phyloP scores from a whole-genome alignment of 73 alveolate species.

The Paraurostyla sp. region DNA sequence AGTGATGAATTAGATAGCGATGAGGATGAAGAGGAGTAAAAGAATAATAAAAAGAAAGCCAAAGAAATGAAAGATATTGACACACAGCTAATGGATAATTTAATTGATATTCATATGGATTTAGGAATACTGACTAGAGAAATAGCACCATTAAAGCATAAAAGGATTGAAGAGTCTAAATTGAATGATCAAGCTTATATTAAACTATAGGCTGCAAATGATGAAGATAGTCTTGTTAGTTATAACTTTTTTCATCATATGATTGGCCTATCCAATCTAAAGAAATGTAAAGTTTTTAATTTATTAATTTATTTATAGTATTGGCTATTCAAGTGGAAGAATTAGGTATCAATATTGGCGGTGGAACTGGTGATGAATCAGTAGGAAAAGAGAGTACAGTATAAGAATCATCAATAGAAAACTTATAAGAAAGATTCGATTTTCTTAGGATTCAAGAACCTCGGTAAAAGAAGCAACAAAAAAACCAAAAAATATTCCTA shows the following conservation, averaged over 20 bases:
- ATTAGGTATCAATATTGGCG: neutral
- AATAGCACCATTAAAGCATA: slow-evolving; percentile 37
- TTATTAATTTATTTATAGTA: neutral
- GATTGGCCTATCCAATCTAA: slow-evolving; percentile 5
- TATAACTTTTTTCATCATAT: slow-evolving; percentile 16
- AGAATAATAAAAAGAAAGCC: neutral
- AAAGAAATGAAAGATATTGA: neutral
- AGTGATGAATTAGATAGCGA: neutral
- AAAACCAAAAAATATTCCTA: neutral
- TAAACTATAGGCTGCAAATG: neutral
- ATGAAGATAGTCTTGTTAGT: neutral
- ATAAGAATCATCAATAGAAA: neutral
- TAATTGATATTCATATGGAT: slow-evolving; percentile 22
- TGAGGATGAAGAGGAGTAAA: neutral
- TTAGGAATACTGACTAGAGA: slow-evolving; percentile 17
- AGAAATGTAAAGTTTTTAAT: neutral
- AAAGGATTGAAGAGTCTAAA: neutral
- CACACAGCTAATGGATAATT: neutral
- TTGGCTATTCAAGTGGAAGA: neutral
- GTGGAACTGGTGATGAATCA: neutral
- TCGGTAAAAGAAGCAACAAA: neutral
- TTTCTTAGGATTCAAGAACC: too few species aligned
- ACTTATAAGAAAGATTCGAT: neutral
- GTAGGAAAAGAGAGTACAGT: neutral
- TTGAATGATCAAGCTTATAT: neutral